Conservation (phyloP, 2,329 filamentous ascomycete species). For the Fusarium sp. region DNA sequence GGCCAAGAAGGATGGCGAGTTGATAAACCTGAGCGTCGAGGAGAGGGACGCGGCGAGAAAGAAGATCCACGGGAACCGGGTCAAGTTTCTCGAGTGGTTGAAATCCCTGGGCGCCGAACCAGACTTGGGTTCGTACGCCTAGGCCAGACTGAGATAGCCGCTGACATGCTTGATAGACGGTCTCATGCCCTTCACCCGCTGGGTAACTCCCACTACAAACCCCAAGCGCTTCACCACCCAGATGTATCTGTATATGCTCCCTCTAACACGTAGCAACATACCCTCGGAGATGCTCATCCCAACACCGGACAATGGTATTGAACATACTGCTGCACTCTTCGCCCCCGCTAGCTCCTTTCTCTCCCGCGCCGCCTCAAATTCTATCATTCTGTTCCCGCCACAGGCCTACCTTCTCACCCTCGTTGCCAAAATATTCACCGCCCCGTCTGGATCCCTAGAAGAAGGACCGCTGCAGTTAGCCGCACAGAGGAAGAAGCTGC, state of each 20-base stretch:
- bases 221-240: constrained; percentile 91
- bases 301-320: constrained; percentile 78
- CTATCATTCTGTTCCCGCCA: constrained; percentile 91
- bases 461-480: constrained; percentile 56
- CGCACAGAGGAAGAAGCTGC: constrained; percentile 66
- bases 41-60: constrained; percentile 77
- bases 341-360: constrained; percentile 81
- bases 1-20: constrained; percentile 67
- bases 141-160: not conserved
- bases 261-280: constrained; percentile 56
- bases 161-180: constrained; percentile 61
- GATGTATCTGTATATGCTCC: constrained; percentile 96
- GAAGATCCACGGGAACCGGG: constrained; percentile 76
- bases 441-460: constrained; percentile 49
- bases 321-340: constrained; percentile 84
- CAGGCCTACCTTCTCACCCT: constrained; percentile 83
- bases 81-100: constrained; percentile 79
- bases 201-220: constrained; percentile 85
- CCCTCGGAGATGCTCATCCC: constrained; percentile 72
- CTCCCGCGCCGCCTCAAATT: constrained; percentile 70
- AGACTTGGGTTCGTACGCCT: constrained; percentile 72
- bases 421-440: constrained; percentile 67
- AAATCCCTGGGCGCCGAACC: constrained; percentile 69
- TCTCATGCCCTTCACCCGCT: constrained; percentile 88
- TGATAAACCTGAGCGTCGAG: constrained; percentile 73